These are phyloP conservation scores for Rhodamnia rubescens DNA, from an alignment of 345 rosid genomes.

Conservation along the genomic window DNA sequence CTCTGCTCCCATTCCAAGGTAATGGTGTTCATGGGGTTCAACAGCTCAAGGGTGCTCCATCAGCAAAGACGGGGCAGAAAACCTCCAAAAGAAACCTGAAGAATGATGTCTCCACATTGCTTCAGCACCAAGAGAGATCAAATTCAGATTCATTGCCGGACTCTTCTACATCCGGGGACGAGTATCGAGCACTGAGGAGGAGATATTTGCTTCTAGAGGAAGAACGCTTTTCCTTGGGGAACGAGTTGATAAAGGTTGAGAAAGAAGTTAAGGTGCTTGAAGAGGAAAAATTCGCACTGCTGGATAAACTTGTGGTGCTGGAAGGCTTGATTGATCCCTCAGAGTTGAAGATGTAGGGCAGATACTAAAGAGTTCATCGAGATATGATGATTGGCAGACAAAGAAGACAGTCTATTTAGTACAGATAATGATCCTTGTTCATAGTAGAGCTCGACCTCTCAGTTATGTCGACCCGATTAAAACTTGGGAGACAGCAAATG, in stretches of 20 bases:
- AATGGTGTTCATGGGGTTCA: constrained; percentile 13
- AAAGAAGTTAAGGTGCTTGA: constrained; percentile 63
- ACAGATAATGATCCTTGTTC: neutral
- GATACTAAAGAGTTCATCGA: neutral
- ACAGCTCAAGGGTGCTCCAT: constrained; percentile 9
- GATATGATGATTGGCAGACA: neutral
- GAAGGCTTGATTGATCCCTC: constrained; percentile 86
- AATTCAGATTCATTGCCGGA: constrained; percentile 62
- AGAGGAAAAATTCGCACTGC: constrained; percentile 57
- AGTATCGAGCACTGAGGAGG: constrained; percentile 59
- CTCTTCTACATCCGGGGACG: constrained; percentile 45
- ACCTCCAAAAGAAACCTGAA: constrained; percentile 29
- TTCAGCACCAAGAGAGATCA: constrained; percentile 48
- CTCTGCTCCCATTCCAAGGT: constrained; percentile 24
- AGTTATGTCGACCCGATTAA: neutral
- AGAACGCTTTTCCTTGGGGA: constrained; percentile 57
- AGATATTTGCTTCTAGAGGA: constrained; percentile 71
- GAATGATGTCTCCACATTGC: constrained; percentile 29
- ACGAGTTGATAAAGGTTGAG: constrained; percentile 48
- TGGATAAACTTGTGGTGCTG: constrained; percentile 81
- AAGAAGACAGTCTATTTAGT: neutral
- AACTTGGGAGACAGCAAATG: neutral
- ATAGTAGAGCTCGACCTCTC: neutral
- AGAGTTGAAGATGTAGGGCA: constrained; percentile 14
- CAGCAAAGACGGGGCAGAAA: constrained; percentile 21